phyloP scores from a whole-genome alignment of 306 rosid species.

The Gillenia trifoliata region DNA sequence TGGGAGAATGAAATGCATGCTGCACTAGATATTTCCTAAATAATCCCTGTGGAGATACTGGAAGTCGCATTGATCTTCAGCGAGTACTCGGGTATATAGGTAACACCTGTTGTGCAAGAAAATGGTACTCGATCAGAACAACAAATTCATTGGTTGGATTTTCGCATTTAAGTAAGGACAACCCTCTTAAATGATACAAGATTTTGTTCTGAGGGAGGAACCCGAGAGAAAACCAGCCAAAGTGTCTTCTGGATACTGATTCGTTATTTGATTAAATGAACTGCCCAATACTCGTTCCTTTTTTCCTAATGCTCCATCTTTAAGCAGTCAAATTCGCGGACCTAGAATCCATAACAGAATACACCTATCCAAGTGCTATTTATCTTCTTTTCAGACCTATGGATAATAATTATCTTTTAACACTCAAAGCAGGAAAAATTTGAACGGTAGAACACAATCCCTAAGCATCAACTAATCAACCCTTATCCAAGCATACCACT shows the following conservation, averaged over 20 bases:
- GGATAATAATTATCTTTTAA: not conserved
- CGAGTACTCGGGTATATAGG: slow-evolving; percentile 69
- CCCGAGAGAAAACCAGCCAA: not conserved
- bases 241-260: not conserved
- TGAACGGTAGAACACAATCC: not conserved
- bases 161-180: not conserved
- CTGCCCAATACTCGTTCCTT: not conserved
- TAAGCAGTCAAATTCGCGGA: not conserved
- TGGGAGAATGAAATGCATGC: slow-evolving; percentile 17
- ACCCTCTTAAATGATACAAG: not conserved
- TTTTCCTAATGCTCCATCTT: not conserved
- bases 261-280: not conserved
- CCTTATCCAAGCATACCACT: not conserved
- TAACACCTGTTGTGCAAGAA: slow-evolving; percentile 55
- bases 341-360: not conserved
- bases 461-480: not conserved
- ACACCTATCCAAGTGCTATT: not conserved
- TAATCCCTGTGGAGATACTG: slow-evolving; percentile 54
- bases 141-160: not conserved
- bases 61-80: slow-evolving; percentile 76
- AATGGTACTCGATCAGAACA: slow-evolving; percentile 1
- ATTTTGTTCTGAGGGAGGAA: not conserved
- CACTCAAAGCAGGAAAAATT: not conserved
- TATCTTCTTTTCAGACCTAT: not conserved
- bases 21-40: slow-evolving; percentile 25